Percentiles rank a stretch among this genome's conserved stretches.
Conservation (phyloP, 2,329 filamentous ascomycete species). For the Ascochyta pisi region DNA sequence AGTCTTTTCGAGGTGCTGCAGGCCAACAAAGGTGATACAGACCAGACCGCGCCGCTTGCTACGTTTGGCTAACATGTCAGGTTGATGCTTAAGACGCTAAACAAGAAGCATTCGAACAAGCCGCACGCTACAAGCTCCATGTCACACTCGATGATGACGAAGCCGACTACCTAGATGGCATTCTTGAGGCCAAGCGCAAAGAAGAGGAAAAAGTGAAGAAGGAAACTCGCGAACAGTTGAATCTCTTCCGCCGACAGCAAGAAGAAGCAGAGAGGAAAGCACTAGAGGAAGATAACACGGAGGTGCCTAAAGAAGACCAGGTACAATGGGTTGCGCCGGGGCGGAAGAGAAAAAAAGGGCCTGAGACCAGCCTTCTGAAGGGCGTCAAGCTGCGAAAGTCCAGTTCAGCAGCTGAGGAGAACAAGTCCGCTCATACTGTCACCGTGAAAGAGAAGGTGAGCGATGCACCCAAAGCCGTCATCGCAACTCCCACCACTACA, state of each 20-base stretch:
- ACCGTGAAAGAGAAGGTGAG: not conserved
- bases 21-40: conserved; percentile 74
- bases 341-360: conserved; percentile 60
- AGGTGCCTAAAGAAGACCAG: conserved; percentile 48
- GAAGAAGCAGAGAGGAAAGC: conserved; percentile 63
- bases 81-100: conserved; percentile 67
- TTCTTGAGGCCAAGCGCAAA: conserved; percentile 63
- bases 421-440: conserved; percentile 2
- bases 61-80: conserved; percentile 42
- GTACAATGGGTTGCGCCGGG: conserved; percentile 59
- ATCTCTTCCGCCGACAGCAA: conserved; percentile 64
- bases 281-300: conserved; percentile 49
- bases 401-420: conserved; percentile 31
- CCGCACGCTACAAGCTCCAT: conserved; percentile 74
- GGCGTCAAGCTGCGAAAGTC: conserved; percentile 55
- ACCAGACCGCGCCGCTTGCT: not conserved
- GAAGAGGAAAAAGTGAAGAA: conserved; percentile 64
- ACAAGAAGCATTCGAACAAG: conserved; percentile 86
- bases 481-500: not conserved
- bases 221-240: conserved; percentile 66
- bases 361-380: conserved; percentile 45
- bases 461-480: not conserved
- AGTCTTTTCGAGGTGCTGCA: conserved; percentile 77
- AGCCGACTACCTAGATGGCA: conserved; percentile 72
- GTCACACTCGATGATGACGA: conserved; percentile 83